Evolutionary conservation across 352 stramenopile species (phyloP).

Genomic region (Pythium apleroticum): DNA sequence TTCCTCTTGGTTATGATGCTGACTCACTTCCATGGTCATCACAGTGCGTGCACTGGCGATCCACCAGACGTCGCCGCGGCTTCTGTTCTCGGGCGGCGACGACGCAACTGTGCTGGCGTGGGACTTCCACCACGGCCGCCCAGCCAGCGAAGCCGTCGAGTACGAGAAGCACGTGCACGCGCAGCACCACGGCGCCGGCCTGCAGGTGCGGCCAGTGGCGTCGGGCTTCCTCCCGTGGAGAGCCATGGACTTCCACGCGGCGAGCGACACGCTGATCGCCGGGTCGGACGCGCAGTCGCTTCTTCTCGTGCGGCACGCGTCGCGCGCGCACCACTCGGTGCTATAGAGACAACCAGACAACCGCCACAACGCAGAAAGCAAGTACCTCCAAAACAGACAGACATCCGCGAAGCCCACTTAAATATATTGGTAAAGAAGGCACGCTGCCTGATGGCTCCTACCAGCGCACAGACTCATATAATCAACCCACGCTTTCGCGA

Average conservation of each 20-base stretch:
- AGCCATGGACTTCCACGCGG: slow-evolving; percentile 59
- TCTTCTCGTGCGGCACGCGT: slow-evolving; percentile 61
- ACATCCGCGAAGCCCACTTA: slow-evolving; percentile 11
- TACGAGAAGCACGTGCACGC: slow-evolving; percentile 42
- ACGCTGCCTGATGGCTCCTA: neutral
- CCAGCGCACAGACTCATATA: slow-evolving; percentile 5
- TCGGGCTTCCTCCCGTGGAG: slow-evolving; percentile 62
- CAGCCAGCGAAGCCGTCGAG: slow-evolving; percentile 48
- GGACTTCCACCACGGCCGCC: slow-evolving; percentile 68
- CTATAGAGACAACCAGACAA: slow-evolving; percentile 13
- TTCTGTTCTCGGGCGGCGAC: slow-evolving; percentile 65
- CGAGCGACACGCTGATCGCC: slow-evolving; percentile 72
- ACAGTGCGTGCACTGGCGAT: slow-evolving; percentile 65
- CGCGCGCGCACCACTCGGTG: slow-evolving; percentile 31
- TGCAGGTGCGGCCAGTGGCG: slow-evolving; percentile 44
- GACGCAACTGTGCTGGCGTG: slow-evolving; percentile 65
- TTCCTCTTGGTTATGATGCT: neutral
- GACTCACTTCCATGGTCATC: slow-evolving; percentile 4
- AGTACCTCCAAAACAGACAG: neutral
- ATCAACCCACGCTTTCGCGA: slow-evolving; percentile 15
- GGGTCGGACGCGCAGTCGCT: slow-evolving; percentile 78
- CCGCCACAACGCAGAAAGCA: neutral
- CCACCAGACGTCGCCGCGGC: slow-evolving; percentile 58
- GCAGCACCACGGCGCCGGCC: slow-evolving; percentile 22
- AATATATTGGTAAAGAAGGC: slow-evolving; percentile 23